phyloP scores from a whole-genome alignment of 495 filamentous ascomycete genomes.

The Xylaria grammica region DNA sequence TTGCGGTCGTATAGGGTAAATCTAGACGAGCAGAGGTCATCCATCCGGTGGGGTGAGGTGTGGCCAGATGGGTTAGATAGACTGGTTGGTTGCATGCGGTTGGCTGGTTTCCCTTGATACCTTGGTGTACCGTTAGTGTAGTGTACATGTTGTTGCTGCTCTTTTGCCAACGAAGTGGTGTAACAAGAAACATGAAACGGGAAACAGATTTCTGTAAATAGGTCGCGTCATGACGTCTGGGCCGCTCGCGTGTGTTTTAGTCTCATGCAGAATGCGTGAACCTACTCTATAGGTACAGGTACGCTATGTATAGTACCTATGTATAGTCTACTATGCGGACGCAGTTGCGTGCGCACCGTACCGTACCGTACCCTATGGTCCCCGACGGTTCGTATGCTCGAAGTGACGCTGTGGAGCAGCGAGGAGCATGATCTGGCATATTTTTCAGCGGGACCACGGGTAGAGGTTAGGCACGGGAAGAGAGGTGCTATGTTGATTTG shows the following conservation, averaged over 20 bases:
- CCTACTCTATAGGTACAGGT: not conserved
- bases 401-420: not conserved
- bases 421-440: slow-evolving; percentile 4
- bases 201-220: slow-evolving; percentile 17
- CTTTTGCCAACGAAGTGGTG: not conserved
- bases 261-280: slow-evolving; percentile 12
- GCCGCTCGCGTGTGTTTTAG: slow-evolving; percentile 14
- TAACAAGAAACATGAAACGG: slow-evolving; percentile 19
- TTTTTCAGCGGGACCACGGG: not conserved
- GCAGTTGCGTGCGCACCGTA: no score
- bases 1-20: not conserved
- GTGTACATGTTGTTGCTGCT: no score
- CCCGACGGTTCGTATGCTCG: no score
- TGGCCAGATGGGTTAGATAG: not conserved
- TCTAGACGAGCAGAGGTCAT: not conserved
- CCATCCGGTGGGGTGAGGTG: not conserved
- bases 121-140: not conserved
- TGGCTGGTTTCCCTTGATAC: not conserved
- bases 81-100: not conserved
- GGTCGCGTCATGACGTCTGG: slow-evolving; percentile 4
- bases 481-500: slow-evolving; percentile 12
- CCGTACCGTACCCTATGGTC: no score
- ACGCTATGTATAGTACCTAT: not conserved
- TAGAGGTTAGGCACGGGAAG: not conserved
- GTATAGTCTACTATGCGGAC: no score